phyloP scores from a whole-genome alignment of 495 filamentous ascomycete species.

The Neurospora sp. region DNA sequence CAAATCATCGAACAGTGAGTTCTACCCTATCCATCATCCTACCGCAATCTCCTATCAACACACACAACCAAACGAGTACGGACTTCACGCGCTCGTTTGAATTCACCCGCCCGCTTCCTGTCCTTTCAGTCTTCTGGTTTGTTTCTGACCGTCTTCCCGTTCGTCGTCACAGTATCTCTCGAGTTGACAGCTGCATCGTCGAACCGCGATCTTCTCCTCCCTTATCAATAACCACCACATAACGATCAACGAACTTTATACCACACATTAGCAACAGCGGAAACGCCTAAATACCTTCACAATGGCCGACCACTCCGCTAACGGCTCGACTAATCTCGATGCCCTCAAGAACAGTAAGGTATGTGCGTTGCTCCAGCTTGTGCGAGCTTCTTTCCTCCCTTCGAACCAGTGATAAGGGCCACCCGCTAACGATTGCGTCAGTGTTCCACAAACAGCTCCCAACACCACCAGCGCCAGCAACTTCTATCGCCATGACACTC shows the following conservation, averaged over 20 bases:
- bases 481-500: not conserved
- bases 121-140: not conserved
- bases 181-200: not conserved
- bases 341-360: constrained; percentile 39
- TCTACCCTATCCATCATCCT: not conserved
- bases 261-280: constrained; percentile 1
- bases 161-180: not conserved
- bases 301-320: constrained; percentile 21
- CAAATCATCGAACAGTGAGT: not conserved
- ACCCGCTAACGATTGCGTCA: constrained; percentile 21
- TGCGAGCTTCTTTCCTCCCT: not conserved
- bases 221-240: not conserved
- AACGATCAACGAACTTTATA: not conserved
- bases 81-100: not conserved
- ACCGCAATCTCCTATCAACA: not conserved
- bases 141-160: not conserved
- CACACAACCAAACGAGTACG: not conserved
- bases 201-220: not conserved
- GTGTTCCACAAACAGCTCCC: constrained; percentile 16
- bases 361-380: constrained; percentile 12
- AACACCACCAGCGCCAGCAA: constrained; percentile 2
- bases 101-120: not conserved
- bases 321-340: constrained; percentile 18
- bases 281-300: constrained; percentile 10
- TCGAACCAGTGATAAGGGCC: constrained; percentile 1